Conservation (phyloP, 805 yeast species). For the Clavispora santaluciae region DNA sequence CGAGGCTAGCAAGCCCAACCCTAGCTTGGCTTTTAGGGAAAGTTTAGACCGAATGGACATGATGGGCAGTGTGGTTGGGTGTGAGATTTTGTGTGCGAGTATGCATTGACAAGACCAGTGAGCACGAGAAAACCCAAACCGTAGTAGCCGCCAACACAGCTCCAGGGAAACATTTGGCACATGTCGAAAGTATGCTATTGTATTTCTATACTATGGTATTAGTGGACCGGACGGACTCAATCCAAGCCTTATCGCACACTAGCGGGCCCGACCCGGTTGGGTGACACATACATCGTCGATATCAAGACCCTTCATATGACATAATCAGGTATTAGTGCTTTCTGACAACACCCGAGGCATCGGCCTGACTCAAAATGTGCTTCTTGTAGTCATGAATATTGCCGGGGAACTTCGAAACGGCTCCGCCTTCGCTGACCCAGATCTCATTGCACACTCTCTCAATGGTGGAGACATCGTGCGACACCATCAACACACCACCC, state of each 20-base stretch:
- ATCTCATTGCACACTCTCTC: conserved; percentile 86
- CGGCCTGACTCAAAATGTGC: conserved; percentile 75
- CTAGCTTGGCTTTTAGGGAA: conserved; percentile 33
- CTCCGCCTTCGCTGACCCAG: conserved; percentile 90
- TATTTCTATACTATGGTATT: too few species aligned
- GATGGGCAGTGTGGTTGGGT: too few species aligned
- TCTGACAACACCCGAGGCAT: conserved; percentile 84
- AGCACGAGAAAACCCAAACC: too few species aligned
- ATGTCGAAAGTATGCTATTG: too few species aligned
- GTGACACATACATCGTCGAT: too few species aligned
- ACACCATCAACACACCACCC: conserved; percentile 97
- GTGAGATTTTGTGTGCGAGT: too few species aligned
- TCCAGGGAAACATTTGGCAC: too few species aligned
- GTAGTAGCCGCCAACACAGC: too few species aligned
- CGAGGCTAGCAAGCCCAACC: conserved; percentile 41
- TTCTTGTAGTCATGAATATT: conserved; percentile 84
- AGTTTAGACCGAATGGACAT: conserved; percentile 8
- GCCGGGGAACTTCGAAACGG: conserved; percentile 76
- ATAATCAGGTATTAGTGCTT: conserved; percentile 47
- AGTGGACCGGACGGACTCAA: too few species aligned
- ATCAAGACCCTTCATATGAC: not conserved
- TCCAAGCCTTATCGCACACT: too few species aligned
- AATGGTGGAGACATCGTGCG: conserved; percentile 93
- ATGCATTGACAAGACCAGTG: too few species aligned
- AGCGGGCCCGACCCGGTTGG: too few species aligned